Conservation (phyloP, 2,329 filamentous ascomycete genomes). For the Ophiobolus disseminans region DNA sequence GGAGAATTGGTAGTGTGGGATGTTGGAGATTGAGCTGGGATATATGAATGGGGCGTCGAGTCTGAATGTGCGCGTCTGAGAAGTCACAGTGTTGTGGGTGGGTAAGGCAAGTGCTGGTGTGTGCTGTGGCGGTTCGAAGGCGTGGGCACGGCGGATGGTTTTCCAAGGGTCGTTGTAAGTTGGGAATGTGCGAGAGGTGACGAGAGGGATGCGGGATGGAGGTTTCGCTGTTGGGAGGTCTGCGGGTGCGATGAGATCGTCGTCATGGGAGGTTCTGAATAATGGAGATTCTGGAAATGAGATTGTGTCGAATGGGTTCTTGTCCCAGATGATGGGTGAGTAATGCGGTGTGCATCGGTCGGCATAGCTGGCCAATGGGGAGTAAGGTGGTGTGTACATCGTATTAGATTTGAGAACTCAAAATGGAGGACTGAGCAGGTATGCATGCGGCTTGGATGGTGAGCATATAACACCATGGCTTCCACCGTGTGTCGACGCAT, state of each 20-base stretch:
- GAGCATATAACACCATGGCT: too few species aligned
- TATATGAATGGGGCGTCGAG: constrained; percentile 28
- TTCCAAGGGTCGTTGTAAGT: neutral
- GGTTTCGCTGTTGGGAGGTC: neutral
- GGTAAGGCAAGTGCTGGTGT: constrained; percentile 11
- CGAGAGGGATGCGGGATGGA: neutral
- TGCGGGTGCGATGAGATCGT: neutral
- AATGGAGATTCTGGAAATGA: constrained; percentile 1
- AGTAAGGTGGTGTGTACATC: constrained; percentile 20
- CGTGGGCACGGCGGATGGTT: neutral
- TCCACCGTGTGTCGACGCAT: too few species aligned
- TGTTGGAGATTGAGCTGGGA: constrained; percentile 18
- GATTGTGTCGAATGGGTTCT: constrained; percentile 3
- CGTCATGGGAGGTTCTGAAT: neutral
- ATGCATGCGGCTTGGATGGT: too few species aligned
- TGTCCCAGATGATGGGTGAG: neutral
- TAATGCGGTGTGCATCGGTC: constrained; percentile 12
- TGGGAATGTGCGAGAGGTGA: constrained; percentile 7
- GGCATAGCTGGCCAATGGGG: constrained; percentile 7
- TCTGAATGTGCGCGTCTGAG: constrained; percentile 20
- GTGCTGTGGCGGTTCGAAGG: neutral
- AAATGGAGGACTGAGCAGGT: too few species aligned
- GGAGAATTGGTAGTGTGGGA: constrained; percentile 33
- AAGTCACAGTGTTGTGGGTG: constrained; percentile 19
- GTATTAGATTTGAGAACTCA: too few species aligned